phyloP scores from a whole-genome alignment of 2,329 filamentous ascomycete genomes.

The Polytolypa hystricis region DNA sequence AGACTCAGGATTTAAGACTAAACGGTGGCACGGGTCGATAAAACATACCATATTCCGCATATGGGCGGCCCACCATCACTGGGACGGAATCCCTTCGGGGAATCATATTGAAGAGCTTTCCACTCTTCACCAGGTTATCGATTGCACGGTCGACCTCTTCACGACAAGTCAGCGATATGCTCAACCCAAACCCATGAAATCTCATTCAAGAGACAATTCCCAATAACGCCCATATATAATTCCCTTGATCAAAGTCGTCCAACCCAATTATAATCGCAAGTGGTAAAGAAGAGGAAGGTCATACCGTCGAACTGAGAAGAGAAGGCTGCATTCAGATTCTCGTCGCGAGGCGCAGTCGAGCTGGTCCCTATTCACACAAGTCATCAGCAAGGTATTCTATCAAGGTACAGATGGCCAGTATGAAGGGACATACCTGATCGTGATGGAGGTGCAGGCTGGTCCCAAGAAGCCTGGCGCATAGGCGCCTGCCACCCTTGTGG shows the following conservation, averaged over 20 bases:
- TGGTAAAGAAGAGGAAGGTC: constrained; percentile 25
- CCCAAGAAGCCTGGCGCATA: constrained; percentile 57
- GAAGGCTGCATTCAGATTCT: constrained; percentile 67
- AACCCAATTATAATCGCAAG: neutral
- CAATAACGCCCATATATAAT: no score
- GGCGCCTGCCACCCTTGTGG: constrained; percentile 53
- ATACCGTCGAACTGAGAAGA: constrained; percentile 81
- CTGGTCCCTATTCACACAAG: constrained; percentile 52
- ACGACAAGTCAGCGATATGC: no score
- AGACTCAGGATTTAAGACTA: constrained; percentile 6
- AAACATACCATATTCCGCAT: constrained; percentile 50
- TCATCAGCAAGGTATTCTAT: constrained; percentile 15
- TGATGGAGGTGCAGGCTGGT: constrained; percentile 60
- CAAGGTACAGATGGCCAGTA: constrained; percentile 55
- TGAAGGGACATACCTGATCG: constrained; percentile 59
- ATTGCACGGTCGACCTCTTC: constrained; percentile 90
- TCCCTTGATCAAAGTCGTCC: neutral
- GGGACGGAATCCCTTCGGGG: constrained; percentile 73
- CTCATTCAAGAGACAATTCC: no score
- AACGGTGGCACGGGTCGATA: constrained; percentile 16
- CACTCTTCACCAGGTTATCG: constrained; percentile 93
- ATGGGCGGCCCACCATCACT: constrained; percentile 48
- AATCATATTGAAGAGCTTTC: constrained; percentile 69
- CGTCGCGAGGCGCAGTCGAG: constrained; percentile 63
- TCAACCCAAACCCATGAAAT: no score